Evolutionary conservation across 345 rosid species (phyloP), one percentile per base, ranked within the genome.

Genomic region (Salix caprea): DNA sequence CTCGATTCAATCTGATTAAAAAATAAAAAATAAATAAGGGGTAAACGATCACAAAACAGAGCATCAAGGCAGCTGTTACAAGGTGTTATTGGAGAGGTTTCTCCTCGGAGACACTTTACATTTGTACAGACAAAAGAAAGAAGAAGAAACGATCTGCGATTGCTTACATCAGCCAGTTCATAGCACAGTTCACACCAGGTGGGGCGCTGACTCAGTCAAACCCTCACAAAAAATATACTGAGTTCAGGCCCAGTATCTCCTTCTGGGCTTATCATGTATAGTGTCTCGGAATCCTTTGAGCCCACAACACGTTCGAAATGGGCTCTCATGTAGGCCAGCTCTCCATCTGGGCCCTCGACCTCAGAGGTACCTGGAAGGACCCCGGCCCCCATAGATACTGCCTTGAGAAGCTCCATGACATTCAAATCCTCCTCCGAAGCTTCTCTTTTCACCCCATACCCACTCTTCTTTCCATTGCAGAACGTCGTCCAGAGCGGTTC

Each of bases 361-460:
- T 89, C 92, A 1, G 91, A 84, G 46, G 80, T 86, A 69, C 90
- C 90, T 0, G 98, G 98, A 65, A 92, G 69, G 24, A 90, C 97
- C 28, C 97, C 97, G 1, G 94, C 97, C 6, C 98, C 97, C 98
- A 92, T 94, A 0, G 97, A 92, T 21, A 94, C 94, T 1, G 94
- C 83, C 84, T 84, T 85, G 46, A 94, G 85, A 36, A 92, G 70
- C 79, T 94, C 97, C 97, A 94, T 92, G 11, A 92, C 89, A 40
- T 80, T 76, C 74, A 94, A 77, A 71, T 94, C 98, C 61, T 90
- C 97, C 70, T 82, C 89, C 4, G 86, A 75, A 9, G 97, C 89
- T 7, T 91, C 94, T 30, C 95, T 83, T 76, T 85, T 89, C 11
- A 91, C 85, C 9, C 88, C 94, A 50, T 89, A 90, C 0, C 98